Base-by-base conservation (phyloP, 192 early-diverging fungal species). In the Umbelopsis ramanniana region DNA sequence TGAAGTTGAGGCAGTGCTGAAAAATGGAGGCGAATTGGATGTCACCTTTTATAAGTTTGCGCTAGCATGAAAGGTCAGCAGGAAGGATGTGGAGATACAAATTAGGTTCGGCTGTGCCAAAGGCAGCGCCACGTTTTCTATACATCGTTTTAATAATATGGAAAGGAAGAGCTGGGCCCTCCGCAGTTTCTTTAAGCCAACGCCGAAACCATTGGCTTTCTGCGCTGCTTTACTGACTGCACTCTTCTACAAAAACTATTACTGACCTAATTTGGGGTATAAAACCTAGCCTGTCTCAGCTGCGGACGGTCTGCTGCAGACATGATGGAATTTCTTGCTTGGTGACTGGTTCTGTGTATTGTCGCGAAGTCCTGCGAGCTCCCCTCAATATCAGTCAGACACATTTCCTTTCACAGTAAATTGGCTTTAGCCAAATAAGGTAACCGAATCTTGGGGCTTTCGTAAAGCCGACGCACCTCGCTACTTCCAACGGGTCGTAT, bases 1-100 rank as follows among this genome's bases (percentile, higher is more conserved):
- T 35, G 55, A 35, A 60, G 57, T n/a, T 37, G 26, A 63, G 26
- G 29, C n/a, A 37, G 17, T 63, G 15, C 33, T 37, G 57, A 37
- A 11, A 35, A 35, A 63, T 26, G 12, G 15, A 11, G 55, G 33
- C 12, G n/a, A 63, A 19, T 15, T 12, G 5, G 15, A 19, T 1
- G 3, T 0, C 29, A 29, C 57, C 57, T 63, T 63, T 63, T 63
- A 63, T 63, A 63, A 37, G 29, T 35, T 29, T 63, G 35, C 17
- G 6, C 15, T 35, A 63, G 57, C 57, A 63, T 63, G 48, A 50
- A 63, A 63, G 24, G 57, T 63, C 57, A 63, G 57, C 57, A 63
- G 57, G 57, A 35, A 11, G 26, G 33, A 17, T 19, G 57, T 29
- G 57, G 33, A 35, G 33, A 29, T 63, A 63, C 57, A 63, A 63